Evolutionary conservation across 352 stramenopile genomes (phyloP).

Genomic region (Pythium plurisporium): DNA sequence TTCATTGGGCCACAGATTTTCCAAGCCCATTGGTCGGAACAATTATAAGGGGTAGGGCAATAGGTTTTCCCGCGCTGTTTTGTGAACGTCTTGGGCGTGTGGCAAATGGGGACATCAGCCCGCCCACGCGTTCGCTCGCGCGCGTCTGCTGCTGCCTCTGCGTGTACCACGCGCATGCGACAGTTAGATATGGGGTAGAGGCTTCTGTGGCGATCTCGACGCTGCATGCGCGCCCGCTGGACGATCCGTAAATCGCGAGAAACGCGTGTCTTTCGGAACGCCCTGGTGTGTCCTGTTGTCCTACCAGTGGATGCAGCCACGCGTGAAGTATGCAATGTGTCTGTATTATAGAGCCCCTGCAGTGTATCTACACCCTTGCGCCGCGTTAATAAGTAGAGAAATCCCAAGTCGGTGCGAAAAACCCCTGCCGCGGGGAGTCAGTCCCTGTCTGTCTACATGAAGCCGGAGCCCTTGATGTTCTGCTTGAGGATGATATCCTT

Average conservation of each 20-base stretch:
- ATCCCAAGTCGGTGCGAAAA: conserved; percentile 5
- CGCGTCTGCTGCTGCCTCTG: too few species aligned
- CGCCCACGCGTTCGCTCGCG: too few species aligned
- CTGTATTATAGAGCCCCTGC: conserved; percentile 11
- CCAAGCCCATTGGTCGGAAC: conserved; percentile 10
- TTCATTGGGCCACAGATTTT: conserved; percentile 20
- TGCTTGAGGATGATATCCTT: conserved; percentile 95
- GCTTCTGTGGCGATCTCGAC: not conserved
- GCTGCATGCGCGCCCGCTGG: not conserved
- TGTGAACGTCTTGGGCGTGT: not conserved
- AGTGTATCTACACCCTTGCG: conserved; percentile 19
- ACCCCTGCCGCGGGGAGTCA: conserved; percentile 1
- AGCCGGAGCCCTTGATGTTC: conserved; percentile 91
- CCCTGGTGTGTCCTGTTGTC: too few species aligned
- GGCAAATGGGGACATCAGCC: not conserved
- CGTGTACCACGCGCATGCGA: too few species aligned
- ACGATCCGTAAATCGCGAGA: not conserved
- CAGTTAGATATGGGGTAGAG: conserved; percentile 2
- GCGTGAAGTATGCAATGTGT: conserved; percentile 18
- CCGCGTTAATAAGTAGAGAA: conserved; percentile 22
- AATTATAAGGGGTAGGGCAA: conserved; percentile 16
- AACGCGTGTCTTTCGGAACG: not conserved
- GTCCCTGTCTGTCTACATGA: conserved; percentile 55
- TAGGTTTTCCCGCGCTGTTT: conserved; percentile 18
- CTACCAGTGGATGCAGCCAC: too few species aligned